Conservation (phyloP, 192 early-diverging fungal genomes). For the Backusella sp. region DNA sequence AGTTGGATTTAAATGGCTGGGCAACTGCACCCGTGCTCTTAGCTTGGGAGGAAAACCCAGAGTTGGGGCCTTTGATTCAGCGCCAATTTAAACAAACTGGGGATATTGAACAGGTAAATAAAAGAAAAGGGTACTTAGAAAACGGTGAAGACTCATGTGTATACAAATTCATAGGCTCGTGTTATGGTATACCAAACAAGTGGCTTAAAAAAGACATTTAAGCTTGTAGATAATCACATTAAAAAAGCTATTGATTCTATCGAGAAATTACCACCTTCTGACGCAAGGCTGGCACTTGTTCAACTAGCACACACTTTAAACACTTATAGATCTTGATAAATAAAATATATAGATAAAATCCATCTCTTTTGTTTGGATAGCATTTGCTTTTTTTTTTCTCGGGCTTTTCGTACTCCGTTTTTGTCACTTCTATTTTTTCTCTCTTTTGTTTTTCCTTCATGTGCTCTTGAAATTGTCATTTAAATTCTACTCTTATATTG, state of each 20-base stretch:
- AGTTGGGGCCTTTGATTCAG: constrained; percentile 80
- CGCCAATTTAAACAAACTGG: constrained; percentile 78
- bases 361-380: no score
- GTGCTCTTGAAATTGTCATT: background rate
- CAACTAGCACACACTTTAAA: constrained; percentile 78
- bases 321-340: constrained; percentile 35
- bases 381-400: no score
- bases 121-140: background rate
- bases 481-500: background rate
- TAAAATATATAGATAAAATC: no score
- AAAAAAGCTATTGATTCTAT: constrained; percentile 72
- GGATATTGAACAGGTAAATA: constrained; percentile 68
- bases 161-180: constrained; percentile 56
- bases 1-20: constrained; percentile 88
- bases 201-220: constrained; percentile 72
- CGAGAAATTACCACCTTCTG: constrained; percentile 63
- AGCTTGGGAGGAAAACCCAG: constrained; percentile 85
- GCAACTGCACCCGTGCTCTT: constrained; percentile 95
- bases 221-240: constrained; percentile 77
- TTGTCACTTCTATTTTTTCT: background rate
- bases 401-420: no score
- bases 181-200: constrained; percentile 75
- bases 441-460: background rate
- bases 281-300: constrained; percentile 76
- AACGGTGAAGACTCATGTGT: background rate